Conservation (phyloP, 1,139 yeast genomes). For the Diutina sp. region DNA sequence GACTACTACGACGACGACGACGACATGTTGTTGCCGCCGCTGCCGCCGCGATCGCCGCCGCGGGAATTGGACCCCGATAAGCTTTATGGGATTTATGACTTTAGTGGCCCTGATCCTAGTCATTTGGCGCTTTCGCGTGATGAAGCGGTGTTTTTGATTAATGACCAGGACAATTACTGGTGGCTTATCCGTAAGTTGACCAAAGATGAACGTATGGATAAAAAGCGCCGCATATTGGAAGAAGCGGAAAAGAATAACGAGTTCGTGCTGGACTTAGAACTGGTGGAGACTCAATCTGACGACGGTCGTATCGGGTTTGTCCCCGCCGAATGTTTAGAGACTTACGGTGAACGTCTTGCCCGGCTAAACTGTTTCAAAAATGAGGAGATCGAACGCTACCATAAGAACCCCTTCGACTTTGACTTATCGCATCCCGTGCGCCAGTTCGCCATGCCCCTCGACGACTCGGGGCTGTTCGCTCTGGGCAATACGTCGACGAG, state of each 20-base stretch:
- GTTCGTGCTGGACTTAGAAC: conserved; percentile 13
- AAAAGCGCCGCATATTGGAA: conserved; percentile 5
- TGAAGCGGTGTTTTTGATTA: conserved; percentile 70
- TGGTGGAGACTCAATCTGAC: conserved; percentile 19
- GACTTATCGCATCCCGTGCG: not conserved
- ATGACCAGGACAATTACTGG: conserved; percentile 93
- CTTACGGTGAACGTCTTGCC: conserved; percentile 84
- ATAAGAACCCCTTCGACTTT: conserved; percentile 1
- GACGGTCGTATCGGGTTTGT: conserved; percentile 74
- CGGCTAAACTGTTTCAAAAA: conserved; percentile 86
- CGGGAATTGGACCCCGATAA: conserved; percentile 74
- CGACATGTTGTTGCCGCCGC: conserved; percentile 30
- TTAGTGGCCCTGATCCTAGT: conserved; percentile 87
- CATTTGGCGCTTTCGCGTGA: conserved; percentile 75
- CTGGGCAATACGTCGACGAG: not conserved
- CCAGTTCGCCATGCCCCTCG: not conserved
- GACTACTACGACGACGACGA: conserved; percentile 8
- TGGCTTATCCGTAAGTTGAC: conserved; percentile 74
- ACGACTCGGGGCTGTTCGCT: not conserved
- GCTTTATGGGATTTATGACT: conserved; percentile 77
- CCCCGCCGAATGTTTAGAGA: conserved; percentile 92
- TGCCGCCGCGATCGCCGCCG: conserved; percentile 74
- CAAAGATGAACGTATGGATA: conserved; percentile 18
- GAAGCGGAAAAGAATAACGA: conserved; percentile 6
- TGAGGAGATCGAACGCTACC: conserved; percentile 48